Evolutionary conservation across 768 basidiomycete species (phyloP).

Genomic region (Podaxis pistillaris): DNA sequence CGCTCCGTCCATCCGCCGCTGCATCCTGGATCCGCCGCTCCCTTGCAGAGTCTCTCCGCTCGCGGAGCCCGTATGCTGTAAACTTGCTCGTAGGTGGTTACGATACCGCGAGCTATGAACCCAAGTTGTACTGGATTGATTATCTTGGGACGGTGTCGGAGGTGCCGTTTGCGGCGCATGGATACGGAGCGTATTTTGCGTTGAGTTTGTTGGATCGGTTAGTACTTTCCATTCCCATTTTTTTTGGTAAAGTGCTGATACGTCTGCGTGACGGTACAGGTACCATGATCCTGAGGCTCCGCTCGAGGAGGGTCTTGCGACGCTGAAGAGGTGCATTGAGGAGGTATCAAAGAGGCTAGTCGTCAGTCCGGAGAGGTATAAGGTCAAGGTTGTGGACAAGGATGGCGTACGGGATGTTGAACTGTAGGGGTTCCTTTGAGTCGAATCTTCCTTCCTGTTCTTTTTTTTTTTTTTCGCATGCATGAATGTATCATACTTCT

Average conservation of each 20-base stretch:
- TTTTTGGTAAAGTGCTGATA: slow-evolving; percentile 1
- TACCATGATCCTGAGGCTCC: slow-evolving; percentile 90
- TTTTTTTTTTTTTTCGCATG: not conserved
- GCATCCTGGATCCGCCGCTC: slow-evolving; percentile 94
- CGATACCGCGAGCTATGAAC: slow-evolving; percentile 70
- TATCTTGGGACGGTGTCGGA: slow-evolving; percentile 88
- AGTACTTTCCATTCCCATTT: slow-evolving; percentile 20
- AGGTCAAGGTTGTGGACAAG: slow-evolving; percentile 89
- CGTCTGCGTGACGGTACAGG: slow-evolving; percentile 32
- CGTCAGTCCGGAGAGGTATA: slow-evolving; percentile 78
- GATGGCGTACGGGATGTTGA: slow-evolving; percentile 84
- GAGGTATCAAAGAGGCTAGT: slow-evolving; percentile 85
- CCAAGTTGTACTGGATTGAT: slow-evolving; percentile 94
- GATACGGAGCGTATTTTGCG: slow-evolving; percentile 92
- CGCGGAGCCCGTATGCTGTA: slow-evolving; percentile 84
- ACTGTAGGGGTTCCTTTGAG: slow-evolving; percentile 37
- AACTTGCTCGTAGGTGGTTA: slow-evolving; percentile 93
- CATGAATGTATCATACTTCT: slow-evolving; percentile 3
- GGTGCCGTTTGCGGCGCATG: slow-evolving; percentile 93
- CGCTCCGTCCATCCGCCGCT: slow-evolving; percentile 86
- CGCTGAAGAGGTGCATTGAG: slow-evolving; percentile 81
- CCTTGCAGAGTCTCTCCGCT: slow-evolving; percentile 86
- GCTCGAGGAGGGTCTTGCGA: slow-evolving; percentile 82
- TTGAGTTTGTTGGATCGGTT: slow-evolving; percentile 90
- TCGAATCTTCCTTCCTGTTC: not conserved